These are phyloP conservation scores for Laguncularia racemosa DNA, from an alignment of 345 rosid genomes.

Conservation along the genomic window DNA sequence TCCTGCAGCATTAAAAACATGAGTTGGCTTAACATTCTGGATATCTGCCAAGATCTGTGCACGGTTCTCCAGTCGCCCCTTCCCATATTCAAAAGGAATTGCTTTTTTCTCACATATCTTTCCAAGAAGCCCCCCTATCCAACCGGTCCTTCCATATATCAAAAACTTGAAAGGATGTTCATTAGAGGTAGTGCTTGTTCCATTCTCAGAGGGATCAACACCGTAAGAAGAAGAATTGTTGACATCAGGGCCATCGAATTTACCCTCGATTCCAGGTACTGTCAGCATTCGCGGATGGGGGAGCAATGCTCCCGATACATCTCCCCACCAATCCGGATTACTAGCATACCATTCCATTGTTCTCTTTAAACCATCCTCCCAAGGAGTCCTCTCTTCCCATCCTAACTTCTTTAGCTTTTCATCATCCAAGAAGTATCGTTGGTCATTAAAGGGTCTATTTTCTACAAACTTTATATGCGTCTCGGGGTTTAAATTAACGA, in stretches of 20 bases:
- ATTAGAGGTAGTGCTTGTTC: too few relatives aligned
- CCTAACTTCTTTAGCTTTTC: slow-evolving; percentile 40
- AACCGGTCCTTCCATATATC: slow-evolving; percentile 72
- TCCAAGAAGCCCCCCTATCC: slow-evolving; percentile 75
- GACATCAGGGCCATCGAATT: too few relatives aligned
- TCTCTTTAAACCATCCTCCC: slow-evolving; percentile 48
- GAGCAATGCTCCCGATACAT: slow-evolving; percentile 45
- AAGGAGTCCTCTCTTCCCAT: slow-evolving; percentile 34
- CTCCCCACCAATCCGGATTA: slow-evolving; percentile 58
- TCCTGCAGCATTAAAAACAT: slow-evolving; percentile 79
- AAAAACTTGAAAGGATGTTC: slow-evolving; percentile 33
- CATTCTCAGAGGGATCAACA: too few relatives aligned
- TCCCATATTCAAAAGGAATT: slow-evolving; percentile 59
- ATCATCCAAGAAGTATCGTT: slow-evolving; percentile 47
- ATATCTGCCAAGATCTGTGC: slow-evolving; percentile 52
- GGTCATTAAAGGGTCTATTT: slow-evolving; percentile 47
- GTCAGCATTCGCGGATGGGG: slow-evolving; percentile 31
- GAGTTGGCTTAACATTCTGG: slow-evolving; percentile 52
- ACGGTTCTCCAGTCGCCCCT: slow-evolving; percentile 64
- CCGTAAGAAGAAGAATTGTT: too few relatives aligned
- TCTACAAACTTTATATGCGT: slow-evolving; percentile 31
- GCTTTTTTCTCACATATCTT: slow-evolving; percentile 67
- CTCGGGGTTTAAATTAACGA: slow-evolving; percentile 29
- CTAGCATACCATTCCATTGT: slow-evolving; percentile 45
- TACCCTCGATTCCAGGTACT: too few relatives aligned